Conservation (phyloP, 2,329 filamentous ascomycete species). For the Sporothrix pseudoabietina region DNA sequence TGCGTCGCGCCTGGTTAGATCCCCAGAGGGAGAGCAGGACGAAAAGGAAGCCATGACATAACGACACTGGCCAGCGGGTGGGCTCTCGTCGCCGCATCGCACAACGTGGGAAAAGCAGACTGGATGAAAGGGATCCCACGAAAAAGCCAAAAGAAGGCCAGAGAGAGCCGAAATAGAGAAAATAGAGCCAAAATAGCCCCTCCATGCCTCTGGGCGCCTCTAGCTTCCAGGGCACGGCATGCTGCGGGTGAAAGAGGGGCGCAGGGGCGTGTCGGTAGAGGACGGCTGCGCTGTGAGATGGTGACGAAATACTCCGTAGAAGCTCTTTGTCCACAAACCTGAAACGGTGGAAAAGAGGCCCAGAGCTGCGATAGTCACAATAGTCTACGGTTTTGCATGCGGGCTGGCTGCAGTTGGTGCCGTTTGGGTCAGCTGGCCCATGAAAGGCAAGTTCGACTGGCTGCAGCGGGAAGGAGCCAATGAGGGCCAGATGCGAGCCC, state of each 20-base stretch:
- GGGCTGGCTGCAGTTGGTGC: neutral
- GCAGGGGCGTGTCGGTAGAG: slow-evolving; percentile 15
- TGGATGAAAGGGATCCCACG: slow-evolving; percentile 37
- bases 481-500: slow-evolving; percentile 26
- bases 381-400: neutral
- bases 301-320: slow-evolving; percentile 11
- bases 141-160: neutral
- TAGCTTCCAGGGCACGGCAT: slow-evolving; percentile 5
- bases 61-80: slow-evolving; percentile 6
- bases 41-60: slow-evolving; percentile 23
- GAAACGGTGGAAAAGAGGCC: neutral
- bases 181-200: neutral
- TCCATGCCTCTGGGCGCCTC: neutral
- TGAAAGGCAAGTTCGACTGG: neutral
- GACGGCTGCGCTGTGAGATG: neutral
- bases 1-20: neutral
- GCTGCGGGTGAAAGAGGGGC: neutral
- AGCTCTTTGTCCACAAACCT: neutral
- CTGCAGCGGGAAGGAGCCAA: slow-evolving; percentile 28
- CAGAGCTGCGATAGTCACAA: neutral
- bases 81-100: slow-evolving; percentile 39
- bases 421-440: neutral
- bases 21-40: neutral
- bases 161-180: neutral
- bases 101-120: slow-evolving; percentile 46